Evolutionary conservation across 768 basidiomycete genomes (phyloP), one percentile per base, ranked within the genome.

Genomic region (Suillus lakei): DNA sequence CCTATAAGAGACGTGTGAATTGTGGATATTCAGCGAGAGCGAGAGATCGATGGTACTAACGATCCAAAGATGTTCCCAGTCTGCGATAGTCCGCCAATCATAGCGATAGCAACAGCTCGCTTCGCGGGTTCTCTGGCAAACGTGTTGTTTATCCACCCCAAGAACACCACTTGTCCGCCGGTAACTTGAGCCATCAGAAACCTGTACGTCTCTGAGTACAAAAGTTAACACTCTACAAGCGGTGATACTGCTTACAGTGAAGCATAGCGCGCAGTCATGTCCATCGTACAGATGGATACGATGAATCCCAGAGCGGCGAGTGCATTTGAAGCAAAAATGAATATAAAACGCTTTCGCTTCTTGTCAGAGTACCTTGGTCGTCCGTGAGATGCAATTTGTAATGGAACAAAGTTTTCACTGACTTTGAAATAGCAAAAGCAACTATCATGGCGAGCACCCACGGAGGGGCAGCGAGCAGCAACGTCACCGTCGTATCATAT

Each of bases 41-140:
- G 23, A 53, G 16, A 64, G 63, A 41, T 38, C 15, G 36, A 62
- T 71, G 51, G 9, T 30, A 85, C 86, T 78, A 79, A 94, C 80
- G 91, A 88, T 64, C 93, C 93, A 51, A 86, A 78, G 56, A 96
- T 82, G 78, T 94, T 95, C 0, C 93, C 94, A 4, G 91, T 82
- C 72, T 92, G 90, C 15, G 89, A 89, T 70, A 92, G 86, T 50
- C 88, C 86, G 74, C 94, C 92, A 71, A 93, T 86, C 62, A 91
- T 74, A 0, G 92, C 93, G 43, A 95, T 80, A 16, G 89, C 89
- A n/a, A 93, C 89, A 5, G 93, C 91, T 12, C 94, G 88, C 76
- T 95, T 95, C 26, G 89, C 86, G 2, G 93, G 86, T n/a, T 93
- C 88, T n/a, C 89, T 86, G 36, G 92, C 86, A 75, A 96, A 81